Evolutionary conservation across 169 alveolate genomes (phyloP), one percentile per base, ranked within the genome.

Genomic region (Plasmodium ovale): DNA sequence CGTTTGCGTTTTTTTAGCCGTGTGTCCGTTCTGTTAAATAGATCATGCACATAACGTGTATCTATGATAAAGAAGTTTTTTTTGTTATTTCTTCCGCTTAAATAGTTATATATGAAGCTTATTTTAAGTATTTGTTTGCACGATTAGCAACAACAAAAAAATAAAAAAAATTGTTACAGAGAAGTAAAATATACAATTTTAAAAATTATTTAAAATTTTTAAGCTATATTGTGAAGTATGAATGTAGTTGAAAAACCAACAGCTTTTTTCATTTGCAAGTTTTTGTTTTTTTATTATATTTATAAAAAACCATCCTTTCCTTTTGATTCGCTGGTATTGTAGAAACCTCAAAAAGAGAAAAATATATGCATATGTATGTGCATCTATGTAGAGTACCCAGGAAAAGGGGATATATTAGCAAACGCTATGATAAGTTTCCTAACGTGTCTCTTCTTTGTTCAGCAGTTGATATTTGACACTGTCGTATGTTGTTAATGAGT

Each of bases 261-360:
- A 42, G 88, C 77, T 23, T 77, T 77, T 37, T 77, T 77, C 39
- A 67, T 77, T 39, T 77, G 71, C 74, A 77, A 77, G 70, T 77
- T 77, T 77, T 77, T 77, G 33, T 77, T 77, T 68, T 77, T 77
- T 77, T 59, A 77, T 68, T 77, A 62, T 67, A 59, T 77, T 59
- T 64, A 39, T 59, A 77, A 33, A 62, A 77, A 60, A 35, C 88
- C 88, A 16, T 44, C 47, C 53, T 53, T 29, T 23, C 88, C 59
- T 27, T 59, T 77, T 62, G 88, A 77, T 54, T 31, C 88, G n/a
- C 29, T 77, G 77, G 88, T 77, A 77, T 14, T 47, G 47, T 69
- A 42, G 49, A 69, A 31, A 33, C 25, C 12, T 14, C 16, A 29
- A 72, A 53, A 72, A 42, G 42, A 35, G 6, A 72, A 56, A 72